phyloP scores from a whole-genome alignment of 768 basidiomycete genomes.

The Phlebiopsis gigantea region DNA sequence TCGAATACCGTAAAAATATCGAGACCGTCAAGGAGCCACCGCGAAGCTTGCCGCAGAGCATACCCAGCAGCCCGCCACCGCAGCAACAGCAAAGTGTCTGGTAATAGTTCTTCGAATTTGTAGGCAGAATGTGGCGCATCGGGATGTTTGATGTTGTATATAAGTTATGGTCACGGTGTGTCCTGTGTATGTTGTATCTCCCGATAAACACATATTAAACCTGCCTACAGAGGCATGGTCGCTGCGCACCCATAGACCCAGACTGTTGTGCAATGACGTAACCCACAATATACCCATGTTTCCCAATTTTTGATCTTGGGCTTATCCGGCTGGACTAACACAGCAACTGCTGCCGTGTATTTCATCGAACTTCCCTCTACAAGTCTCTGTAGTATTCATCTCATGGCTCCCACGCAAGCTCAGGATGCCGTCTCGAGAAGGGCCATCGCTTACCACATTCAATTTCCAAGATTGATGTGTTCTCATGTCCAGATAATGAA shows the following conservation, averaged over 20 bases:
- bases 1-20: conserved; percentile 71
- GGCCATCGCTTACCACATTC: too few species aligned
- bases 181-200: too few species aligned
- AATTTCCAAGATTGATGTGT: too few species aligned
- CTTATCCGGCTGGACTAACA: too few species aligned
- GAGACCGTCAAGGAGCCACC: conserved; percentile 35
- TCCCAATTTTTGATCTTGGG: not conserved
- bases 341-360: too few species aligned
- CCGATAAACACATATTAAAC: not conserved
- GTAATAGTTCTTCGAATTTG: too few species aligned
- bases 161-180: conserved; percentile 1
- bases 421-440: too few species aligned
- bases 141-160: not conserved
- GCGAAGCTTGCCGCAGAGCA: conserved; percentile 46
- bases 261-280: not conserved
- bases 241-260: not conserved
- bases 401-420: too few species aligned
- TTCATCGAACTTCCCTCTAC: too few species aligned
- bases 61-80: conserved; percentile 37
- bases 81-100: conserved; percentile 27
- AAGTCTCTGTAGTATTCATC: too few species aligned
- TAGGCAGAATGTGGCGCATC: not conserved
- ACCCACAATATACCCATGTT: not conserved
- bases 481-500: too few species aligned
- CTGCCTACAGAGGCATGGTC: not conserved